Percentiles rank a stretch among this genome's conserved stretches.
Evolutionary conservation across 2,329 filamentous ascomycete species (phyloP).

Genomic region (Penicillium sp.): DNA sequence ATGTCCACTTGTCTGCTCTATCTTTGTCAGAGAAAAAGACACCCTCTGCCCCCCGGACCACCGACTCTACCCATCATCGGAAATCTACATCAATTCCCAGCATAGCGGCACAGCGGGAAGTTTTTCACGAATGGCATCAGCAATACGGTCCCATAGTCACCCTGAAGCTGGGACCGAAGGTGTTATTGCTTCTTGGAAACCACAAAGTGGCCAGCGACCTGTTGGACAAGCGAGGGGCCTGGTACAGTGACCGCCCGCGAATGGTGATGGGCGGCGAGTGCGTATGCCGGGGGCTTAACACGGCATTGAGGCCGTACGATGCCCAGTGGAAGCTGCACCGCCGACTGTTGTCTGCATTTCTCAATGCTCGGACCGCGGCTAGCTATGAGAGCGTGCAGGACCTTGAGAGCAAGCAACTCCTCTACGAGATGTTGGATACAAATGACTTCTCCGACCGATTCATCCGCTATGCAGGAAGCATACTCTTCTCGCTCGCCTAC

Average conservation of each 20-base stretch:
- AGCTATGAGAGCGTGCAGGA: constrained; percentile 47
- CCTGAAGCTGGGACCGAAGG: constrained; percentile 31
- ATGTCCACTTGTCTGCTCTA: no score
- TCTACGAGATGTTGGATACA: constrained; percentile 43
- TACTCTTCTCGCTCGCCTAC: constrained; percentile 52
- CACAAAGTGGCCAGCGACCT: constrained; percentile 53
- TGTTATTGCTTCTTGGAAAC: constrained; percentile 46
- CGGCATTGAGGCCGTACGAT: constrained; percentile 45
- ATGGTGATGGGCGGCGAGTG: constrained; percentile 52
- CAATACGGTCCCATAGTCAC: constrained; percentile 37
- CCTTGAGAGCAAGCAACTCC: constrained; percentile 47
- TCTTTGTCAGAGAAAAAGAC: no score
- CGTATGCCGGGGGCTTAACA: constrained; percentile 41
- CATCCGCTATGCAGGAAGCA: constrained; percentile 49
- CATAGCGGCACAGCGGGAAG: neutral
- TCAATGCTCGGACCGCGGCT: constrained; percentile 27
- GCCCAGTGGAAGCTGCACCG: constrained; percentile 42
- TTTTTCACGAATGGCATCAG: constrained; percentile 28
- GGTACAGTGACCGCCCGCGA: constrained; percentile 52
- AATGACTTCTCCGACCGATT: constrained; percentile 46
- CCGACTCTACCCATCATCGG: neutral
- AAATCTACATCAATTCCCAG: neutral
- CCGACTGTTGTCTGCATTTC: constrained; percentile 39
- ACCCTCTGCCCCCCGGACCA: neutral
- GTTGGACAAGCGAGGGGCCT: constrained; percentile 54